These are phyloP conservation scores for Colletotrichum gloeosporioides DNA, from an alignment of 2,329 filamentous ascomycete species.

Conservation along the genomic window DNA sequence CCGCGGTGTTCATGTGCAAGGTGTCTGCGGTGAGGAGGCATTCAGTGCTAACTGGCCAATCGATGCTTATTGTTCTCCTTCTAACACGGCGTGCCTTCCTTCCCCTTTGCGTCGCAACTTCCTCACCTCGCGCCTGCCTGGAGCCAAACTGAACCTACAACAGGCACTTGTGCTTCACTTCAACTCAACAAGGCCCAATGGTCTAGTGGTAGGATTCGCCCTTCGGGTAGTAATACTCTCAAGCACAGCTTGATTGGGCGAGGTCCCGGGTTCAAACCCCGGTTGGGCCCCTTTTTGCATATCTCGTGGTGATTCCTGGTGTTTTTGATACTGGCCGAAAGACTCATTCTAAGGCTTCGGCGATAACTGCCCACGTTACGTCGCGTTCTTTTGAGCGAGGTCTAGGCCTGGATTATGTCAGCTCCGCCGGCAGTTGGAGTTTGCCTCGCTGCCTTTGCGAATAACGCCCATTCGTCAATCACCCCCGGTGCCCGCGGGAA, in stretches of 20 bases:
- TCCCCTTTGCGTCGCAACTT: neutral
- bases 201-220: slow-evolving; percentile 22
- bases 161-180: neutral
- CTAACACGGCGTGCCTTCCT: neutral
- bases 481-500: neutral
- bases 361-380: neutral
- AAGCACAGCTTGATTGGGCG: slow-evolving; percentile 9
- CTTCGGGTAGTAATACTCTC: slow-evolving; percentile 11
- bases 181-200: neutral
- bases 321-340: neutral
- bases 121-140: neutral
- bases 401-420: neutral
- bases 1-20: neutral
- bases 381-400: neutral
- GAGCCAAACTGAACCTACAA: neutral
- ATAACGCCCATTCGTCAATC: neutral
- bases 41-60: neutral
- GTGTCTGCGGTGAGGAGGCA: neutral
- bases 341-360: neutral
- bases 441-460: neutral
- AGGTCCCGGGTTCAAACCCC: slow-evolving; percentile 18
- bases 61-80: neutral
- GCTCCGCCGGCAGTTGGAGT: neutral
- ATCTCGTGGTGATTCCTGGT: neutral
- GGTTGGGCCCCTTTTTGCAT: slow-evolving; percentile 6